phyloP scores from a whole-genome alignment of 2,329 filamentous ascomycete species.

The Pseudomassariella vexata region DNA sequence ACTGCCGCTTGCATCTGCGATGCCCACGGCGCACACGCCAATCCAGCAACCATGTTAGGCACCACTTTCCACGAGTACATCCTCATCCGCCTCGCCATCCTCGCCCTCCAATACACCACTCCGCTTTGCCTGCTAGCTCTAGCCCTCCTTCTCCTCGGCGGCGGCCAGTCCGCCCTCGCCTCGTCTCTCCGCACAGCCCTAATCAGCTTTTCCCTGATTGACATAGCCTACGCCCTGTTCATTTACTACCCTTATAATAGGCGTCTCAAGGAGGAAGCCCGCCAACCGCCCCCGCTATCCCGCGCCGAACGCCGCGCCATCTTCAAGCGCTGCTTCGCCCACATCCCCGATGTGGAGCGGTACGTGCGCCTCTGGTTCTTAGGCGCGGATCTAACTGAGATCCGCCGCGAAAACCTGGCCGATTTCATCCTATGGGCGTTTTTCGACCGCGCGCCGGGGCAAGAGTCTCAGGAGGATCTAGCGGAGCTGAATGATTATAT shows the following conservation, averaged over 20 bases:
- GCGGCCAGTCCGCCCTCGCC: conserved; percentile 12
- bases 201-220: conserved; percentile 27
- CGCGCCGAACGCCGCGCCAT: conserved; percentile 44
- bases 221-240: conserved; percentile 34
- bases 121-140: conserved; percentile 30
- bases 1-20: no score
- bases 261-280: conserved; percentile 30
- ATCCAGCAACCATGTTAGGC: conserved; percentile 26
- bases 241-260: conserved; percentile 36
- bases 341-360: conserved; percentile 45
- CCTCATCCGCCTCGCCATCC: conserved; percentile 38
- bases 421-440: conserved; percentile 67
- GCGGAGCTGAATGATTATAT: conserved; percentile 42
- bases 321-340: conserved; percentile 50
- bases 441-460: conserved; percentile 37
- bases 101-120: conserved; percentile 37
- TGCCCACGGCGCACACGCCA: no score
- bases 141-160: conserved; percentile 14
- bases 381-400: conserved; percentile 49
- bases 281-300: conserved; percentile 35
- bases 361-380: conserved; percentile 64
- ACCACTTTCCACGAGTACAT: conserved; percentile 30
- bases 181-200: conserved; percentile 14
- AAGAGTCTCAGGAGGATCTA: conserved; percentile 24
- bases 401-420: conserved; percentile 61